These are phyloP conservation scores for Arthroderma sp. DNA, from an alignment of 2,329 filamentous ascomycete genomes.

Conservation along the genomic window DNA sequence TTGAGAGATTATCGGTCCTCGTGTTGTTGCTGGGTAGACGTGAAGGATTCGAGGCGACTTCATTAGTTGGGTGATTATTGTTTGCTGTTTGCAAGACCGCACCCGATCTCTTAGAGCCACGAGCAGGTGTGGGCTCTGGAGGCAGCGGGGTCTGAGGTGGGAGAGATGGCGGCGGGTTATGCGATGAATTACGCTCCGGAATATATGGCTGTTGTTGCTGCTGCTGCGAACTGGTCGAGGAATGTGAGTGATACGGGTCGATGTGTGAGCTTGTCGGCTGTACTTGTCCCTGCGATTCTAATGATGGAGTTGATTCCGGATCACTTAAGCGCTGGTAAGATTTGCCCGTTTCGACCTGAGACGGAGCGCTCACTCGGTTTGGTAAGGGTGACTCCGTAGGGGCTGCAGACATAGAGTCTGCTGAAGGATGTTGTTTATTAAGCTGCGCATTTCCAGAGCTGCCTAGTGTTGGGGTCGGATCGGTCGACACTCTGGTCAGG, in stretches of 20 bases:
- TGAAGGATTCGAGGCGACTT: conserved; percentile 54
- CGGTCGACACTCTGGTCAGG: conserved; percentile 24
- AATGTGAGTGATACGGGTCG: background rate
- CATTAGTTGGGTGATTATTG: conserved; percentile 41
- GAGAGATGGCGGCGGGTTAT: conserved; percentile 34
- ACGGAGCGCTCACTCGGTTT: conserved; percentile 20
- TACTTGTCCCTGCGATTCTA: conserved; percentile 12
- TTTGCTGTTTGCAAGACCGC: conserved; percentile 19
- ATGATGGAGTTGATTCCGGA: conserved; percentile 18
- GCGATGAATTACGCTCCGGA: conserved; percentile 40
- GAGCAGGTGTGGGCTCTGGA: conserved; percentile 14
- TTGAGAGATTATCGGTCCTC: conserved; percentile 63
- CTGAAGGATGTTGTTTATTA: conserved; percentile 13
- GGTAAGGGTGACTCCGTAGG: conserved; percentile 17
- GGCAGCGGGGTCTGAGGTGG: conserved; percentile 27
- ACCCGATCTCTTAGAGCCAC: conserved; percentile 22
- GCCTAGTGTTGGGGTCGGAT: conserved; percentile 18
- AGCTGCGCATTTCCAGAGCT: conserved; percentile 9
- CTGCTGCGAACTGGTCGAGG: background rate
- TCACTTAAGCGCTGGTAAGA: conserved; percentile 19
- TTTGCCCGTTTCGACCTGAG: conserved; percentile 14
- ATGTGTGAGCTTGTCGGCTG: background rate
- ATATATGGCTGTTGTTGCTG: conserved; percentile 21
- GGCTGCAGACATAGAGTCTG: conserved; percentile 10
- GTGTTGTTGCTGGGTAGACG: conserved; percentile 55